Evolutionary conservation across 2,329 filamentous ascomycete species (phyloP).

Genomic region (Trichoderma atrobrunneum): DNA sequence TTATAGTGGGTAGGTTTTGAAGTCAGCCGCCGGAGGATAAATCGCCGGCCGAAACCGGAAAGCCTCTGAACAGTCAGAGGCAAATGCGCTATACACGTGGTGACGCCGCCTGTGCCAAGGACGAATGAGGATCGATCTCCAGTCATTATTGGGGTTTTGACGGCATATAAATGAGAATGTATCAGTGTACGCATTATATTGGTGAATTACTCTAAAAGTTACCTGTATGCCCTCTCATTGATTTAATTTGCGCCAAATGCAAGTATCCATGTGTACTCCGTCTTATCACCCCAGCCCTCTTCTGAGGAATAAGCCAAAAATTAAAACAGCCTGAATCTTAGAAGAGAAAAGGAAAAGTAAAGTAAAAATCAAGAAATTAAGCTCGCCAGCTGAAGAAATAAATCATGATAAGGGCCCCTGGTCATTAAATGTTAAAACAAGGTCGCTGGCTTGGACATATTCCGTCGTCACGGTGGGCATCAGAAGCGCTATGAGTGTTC

Average conservation of each 20-base stretch:
- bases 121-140: neutral
- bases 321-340: neutral
- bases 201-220: neutral
- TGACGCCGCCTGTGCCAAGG: neutral
- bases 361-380: neutral
- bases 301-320: neutral
- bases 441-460: neutral
- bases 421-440: neutral
- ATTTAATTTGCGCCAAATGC: neutral
- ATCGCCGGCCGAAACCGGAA: conserved; percentile 17
- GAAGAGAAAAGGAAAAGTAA: neutral
- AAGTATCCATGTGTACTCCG: neutral
- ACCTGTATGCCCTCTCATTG: neutral
- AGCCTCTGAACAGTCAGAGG: neutral
- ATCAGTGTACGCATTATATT: neutral
- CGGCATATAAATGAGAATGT: neutral
- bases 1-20: conserved; percentile 11
- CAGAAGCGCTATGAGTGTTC: neutral
- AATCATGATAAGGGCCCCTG: neutral
- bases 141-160: neutral
- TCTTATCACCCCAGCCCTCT: neutral
- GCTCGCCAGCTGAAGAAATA: neutral
- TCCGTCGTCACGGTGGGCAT: neutral
- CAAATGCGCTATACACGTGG: neutral
- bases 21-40: neutral